Conservation (phyloP, 2,329 filamentous ascomycete species). For the Paraphoma sp. region DNA sequence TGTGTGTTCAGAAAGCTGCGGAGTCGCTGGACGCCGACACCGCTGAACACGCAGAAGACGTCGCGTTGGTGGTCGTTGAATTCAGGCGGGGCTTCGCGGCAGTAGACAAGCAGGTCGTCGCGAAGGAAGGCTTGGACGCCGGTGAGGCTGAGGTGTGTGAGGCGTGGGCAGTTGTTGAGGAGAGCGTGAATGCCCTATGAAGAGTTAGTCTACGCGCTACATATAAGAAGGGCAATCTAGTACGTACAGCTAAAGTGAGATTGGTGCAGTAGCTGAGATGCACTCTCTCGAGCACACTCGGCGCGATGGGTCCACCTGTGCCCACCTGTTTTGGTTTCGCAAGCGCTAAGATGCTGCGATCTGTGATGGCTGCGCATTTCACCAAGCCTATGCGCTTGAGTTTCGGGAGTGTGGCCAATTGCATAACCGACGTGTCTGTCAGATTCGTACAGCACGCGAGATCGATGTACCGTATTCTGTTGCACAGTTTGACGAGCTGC, state of each 20-base stretch:
- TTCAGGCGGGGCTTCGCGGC: slow-evolving; percentile 85
- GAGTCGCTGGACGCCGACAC: slow-evolving; percentile 78
- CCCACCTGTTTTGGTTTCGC: slow-evolving; percentile 68
- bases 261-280: slow-evolving; percentile 95
- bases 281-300: slow-evolving; percentile 83
- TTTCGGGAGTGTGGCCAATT: slow-evolving; percentile 86
- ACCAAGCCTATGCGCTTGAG: slow-evolving; percentile 93
- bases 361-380: slow-evolving; percentile 90
- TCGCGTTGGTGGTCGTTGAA: slow-evolving; percentile 95
- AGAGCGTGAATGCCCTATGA: slow-evolving; percentile 86
- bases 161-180: slow-evolving; percentile 86
- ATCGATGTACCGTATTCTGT: slow-evolving; percentile 95
- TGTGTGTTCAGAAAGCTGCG: slow-evolving; percentile 76
- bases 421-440: slow-evolving; percentile 85
- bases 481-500: slow-evolving; percentile 82
- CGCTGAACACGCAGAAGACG: slow-evolving; percentile 97
- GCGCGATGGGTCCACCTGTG: slow-evolving; percentile 63
- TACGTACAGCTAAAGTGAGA: slow-evolving; percentile 77
- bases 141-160: slow-evolving; percentile 93
- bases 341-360: slow-evolving; percentile 84
- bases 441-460: slow-evolving; percentile 91
- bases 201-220: slow-evolving; percentile 3
- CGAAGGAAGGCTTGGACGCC: slow-evolving; percentile 90
- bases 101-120: slow-evolving; percentile 83
- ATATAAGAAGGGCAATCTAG: not conserved